Percentiles rank a stretch among this genome's conserved stretches.
Conservation (phyloP, 257 asterid species). For the Solanum peruvianum region DNA sequence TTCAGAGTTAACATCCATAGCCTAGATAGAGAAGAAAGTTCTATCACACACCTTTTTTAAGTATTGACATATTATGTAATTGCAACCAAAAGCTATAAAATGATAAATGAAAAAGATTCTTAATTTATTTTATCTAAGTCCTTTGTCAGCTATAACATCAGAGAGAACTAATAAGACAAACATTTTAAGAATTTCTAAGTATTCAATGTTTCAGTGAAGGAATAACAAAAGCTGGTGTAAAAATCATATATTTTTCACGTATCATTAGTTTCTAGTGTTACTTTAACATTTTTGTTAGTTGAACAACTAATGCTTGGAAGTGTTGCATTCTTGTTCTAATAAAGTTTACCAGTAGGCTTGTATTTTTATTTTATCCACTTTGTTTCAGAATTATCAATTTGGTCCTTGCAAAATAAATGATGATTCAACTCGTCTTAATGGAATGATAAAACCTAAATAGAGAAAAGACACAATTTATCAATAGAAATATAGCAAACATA, state of each 20-base stretch:
- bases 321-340: background rate
- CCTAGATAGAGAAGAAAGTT: background rate
- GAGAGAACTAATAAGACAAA: background rate
- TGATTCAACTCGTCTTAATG: too few relatives aligned
- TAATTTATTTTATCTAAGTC: too few relatives aligned
- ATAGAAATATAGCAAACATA: too few relatives aligned
- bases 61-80: background rate
- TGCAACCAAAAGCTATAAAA: background rate
- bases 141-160: background rate
- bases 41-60: background rate
- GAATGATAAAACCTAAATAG: too few relatives aligned
- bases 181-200: background rate
- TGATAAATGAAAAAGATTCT: too few relatives aligned
- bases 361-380: too few relatives aligned
- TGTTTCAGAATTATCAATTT: too few relatives aligned
- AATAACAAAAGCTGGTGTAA: too few relatives aligned
- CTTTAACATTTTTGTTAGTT: too few relatives aligned
- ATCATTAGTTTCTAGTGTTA: background rate
- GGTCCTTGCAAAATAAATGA: too few relatives aligned
- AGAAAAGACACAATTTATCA: background rate
- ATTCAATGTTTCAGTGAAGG: background rate
- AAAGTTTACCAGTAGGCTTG: background rate
- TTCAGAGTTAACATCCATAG: background rate
- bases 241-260: background rate
- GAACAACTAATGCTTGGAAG: background rate